Evolutionary conservation across 768 basidiomycete genomes (phyloP).

Genomic region (Lactifluus piperatus): DNA sequence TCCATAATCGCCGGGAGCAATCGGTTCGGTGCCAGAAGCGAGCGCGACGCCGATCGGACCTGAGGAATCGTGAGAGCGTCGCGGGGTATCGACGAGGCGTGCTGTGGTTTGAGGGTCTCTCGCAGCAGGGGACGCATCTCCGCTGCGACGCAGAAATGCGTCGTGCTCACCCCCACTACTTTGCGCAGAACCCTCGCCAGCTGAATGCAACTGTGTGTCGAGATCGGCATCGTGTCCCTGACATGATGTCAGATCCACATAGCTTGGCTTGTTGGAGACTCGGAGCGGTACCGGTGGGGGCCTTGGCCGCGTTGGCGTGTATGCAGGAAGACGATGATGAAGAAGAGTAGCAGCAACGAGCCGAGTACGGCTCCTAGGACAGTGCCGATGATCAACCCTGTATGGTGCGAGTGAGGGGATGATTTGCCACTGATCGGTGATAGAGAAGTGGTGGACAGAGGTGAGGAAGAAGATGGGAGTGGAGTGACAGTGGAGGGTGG

Average conservation of each 20-base stretch:
- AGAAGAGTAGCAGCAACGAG: slow-evolving; percentile 13
- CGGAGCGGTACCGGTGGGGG: background rate
- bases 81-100: slow-evolving; percentile 9
- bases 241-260: slow-evolving; percentile 21
- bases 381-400: slow-evolving; percentile 14
- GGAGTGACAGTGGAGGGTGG: slow-evolving; percentile 22
- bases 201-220: slow-evolving; percentile 21
- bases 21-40: background rate
- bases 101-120: slow-evolving; percentile 3
- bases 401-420: background rate
- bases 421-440: background rate
- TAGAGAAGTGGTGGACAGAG: background rate
- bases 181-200: slow-evolving; percentile 62
- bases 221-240: slow-evolving; percentile 4
- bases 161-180: slow-evolving; percentile 64
- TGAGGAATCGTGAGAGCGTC: background rate
- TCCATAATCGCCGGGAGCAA: background rate
- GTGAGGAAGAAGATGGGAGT: background rate
- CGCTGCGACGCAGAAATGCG: slow-evolving; percentile 45
- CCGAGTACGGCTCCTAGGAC: slow-evolving; percentile 18
- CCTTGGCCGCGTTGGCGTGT: slow-evolving; percentile 28
- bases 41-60: slow-evolving; percentile 13
- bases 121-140: background rate
- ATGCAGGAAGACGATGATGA: slow-evolving; percentile 28
- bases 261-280: slow-evolving; percentile 3